Evolutionary conservation across 306 rosid genomes (phyloP), one percentile per base, ranked within the genome.

Genomic region (Albizia julibrissin): DNA sequence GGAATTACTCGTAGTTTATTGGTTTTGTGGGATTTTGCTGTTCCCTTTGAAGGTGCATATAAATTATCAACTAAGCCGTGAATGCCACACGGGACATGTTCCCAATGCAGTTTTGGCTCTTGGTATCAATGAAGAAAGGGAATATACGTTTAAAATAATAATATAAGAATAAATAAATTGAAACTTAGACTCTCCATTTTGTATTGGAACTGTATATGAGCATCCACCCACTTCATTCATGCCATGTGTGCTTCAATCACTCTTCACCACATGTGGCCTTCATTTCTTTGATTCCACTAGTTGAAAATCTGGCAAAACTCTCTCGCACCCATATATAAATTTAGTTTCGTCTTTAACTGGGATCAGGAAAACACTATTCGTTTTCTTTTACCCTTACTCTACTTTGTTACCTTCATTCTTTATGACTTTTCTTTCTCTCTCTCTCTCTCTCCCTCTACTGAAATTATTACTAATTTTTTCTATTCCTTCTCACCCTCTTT

Each of bases 41-140:
- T 79, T 90, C 75, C 88, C 87, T 78, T 77, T 19, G 81, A 43
- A 85, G 81, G 79, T 82, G 86, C 86, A 80, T 79, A 65, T 79
- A 69, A 74, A 58, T 47, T 75, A 67, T 54, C 31, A 26, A 19
- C 75, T 68, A 13, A 18, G 49, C 65, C 24, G 79, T 10, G 47
- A 72, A 80, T 86, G 80, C 26, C 27, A 10, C 72, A 69, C 56
- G 79, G 74, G 74, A 19, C 76, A 67, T 49, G 78, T 85, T 71
- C 47, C 85, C 82, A 10, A 76, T 42, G 77, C 74, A 43, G 22
- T 62, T 62, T n/a, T 47, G 71, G 58, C 79, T 22, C 79, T 85
- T 71, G 50, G 16, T 77, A 54, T 58, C 58, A 44, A 69, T 73
- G 78, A 84, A 16, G 72, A 12, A 59, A 34, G 5, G 16, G 33